Evolutionary conservation across 1,284 basidiomycete species (phyloP), one percentile per base, ranked within the genome.

Genomic region (Melampsora americana): DNA sequence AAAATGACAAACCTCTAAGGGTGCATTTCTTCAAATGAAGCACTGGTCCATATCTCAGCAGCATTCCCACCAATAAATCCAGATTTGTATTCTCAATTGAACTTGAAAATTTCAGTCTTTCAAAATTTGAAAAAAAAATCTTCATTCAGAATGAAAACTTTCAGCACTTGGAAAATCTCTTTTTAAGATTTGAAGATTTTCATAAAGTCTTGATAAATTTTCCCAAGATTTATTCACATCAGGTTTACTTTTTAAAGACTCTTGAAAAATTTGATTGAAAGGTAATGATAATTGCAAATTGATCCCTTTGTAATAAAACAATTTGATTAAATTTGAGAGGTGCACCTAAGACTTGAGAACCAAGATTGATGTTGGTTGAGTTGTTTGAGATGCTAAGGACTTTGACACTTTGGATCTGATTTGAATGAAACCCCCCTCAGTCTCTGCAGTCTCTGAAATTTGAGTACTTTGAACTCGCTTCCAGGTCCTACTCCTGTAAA

Each of bases 21-120:
- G n/a, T n/a, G n/a, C n/a, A n/a, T n/a, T n/a, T n/a, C n/a, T 35
- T 65, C 71, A 53, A 65, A 73, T 12, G 71, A 66, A 53, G 71
- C 71, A 39, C 62, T 48, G 7, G 71, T 73, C 71, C 71, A 73
- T 1, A 48, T 32, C 66, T 73, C 71, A 39, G 71, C 61, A 56
- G 71, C 71, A 20, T 62, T 62, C 65, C 71, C 71, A 20, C 71
- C 71, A 1, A 66, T 39, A n/a, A 73, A 46, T 1, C 61, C 65
- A 59, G 66, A 73, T 73, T 73, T 16, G 32, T 23, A 20, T 64
- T 73, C 50, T 73, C 60, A 66, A 64, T 66, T 26, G 16, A 48
- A 30, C 50, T 46, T 32, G 66, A 35, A 65, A n/a, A 65, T 39
- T 50, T 23, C 9, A 73, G 39, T 23, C 62, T 23, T 23, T 73